These are phyloP conservation scores for Mycosarcoma mackinlayi DNA, from an alignment of 1,284 basidiomycete species.

Conservation along the genomic window DNA sequence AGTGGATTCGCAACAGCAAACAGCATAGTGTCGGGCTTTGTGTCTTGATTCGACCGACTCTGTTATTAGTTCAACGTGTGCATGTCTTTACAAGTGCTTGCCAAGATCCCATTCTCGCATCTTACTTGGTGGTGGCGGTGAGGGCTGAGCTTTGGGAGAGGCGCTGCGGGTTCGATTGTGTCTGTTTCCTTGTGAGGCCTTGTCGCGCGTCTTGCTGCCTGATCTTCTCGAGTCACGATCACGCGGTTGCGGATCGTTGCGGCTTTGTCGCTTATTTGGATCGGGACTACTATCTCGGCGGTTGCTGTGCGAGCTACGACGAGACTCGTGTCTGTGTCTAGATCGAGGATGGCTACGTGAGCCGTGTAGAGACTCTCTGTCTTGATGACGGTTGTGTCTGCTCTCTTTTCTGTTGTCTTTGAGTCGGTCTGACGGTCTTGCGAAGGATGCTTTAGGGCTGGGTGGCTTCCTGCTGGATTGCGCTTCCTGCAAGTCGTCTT, in stretches of 20 bases:
- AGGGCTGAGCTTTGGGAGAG: not conserved
- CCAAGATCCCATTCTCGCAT: conserved; percentile 43
- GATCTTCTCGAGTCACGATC: not conserved
- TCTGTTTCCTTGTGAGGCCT: not conserved
- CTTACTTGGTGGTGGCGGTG: conserved; percentile 11
- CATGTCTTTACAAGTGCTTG: conserved; percentile 34
- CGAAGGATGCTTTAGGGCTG: conserved; percentile 4
- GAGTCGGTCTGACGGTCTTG: not conserved
- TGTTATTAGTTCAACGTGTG: no score
- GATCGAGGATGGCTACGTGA: not conserved
- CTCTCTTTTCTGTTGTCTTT: not conserved
- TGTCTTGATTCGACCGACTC: no score
- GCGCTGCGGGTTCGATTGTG: not conserved
- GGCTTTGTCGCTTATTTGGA: not conserved
- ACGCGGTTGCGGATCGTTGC: not conserved
- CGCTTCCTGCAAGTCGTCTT: not conserved
- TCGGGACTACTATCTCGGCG: not conserved
- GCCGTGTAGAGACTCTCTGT: not conserved
- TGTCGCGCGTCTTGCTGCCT: not conserved
- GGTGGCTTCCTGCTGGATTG: not conserved
- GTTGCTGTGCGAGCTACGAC: not conserved
- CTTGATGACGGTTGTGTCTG: not conserved
- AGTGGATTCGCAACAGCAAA: not conserved
- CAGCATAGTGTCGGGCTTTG: no score
- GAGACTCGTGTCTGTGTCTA: not conserved